A percentile compares a stretch with the other conserved stretches of the same genome.
phyloP scores from a whole-genome alignment of 1,284 basidiomycete species.

The Rhodotorula mucilaginosa region DNA sequence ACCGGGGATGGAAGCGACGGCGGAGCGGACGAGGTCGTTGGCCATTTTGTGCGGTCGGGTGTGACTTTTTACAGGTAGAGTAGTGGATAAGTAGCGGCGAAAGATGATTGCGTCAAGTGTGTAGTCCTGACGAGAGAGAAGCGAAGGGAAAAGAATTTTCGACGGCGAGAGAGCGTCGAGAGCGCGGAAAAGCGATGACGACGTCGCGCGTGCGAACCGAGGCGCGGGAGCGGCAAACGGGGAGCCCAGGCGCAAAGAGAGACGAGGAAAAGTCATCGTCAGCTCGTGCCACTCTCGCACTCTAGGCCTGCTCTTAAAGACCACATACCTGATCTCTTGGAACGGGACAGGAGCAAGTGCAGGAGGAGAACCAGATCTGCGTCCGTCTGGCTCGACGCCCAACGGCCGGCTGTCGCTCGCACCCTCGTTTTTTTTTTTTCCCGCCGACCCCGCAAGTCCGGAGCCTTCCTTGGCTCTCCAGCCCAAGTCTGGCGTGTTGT shows the following conservation, averaged over 20 bases:
- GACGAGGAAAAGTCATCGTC: not conserved
- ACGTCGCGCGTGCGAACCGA: not conserved
- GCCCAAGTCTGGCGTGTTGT: too few relatives aligned
- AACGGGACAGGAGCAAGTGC: too few relatives aligned
- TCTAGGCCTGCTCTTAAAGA: too few relatives aligned
- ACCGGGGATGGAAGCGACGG: constrained; percentile 22
- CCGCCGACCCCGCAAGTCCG: too few relatives aligned
- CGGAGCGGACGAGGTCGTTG: constrained; percentile 21
- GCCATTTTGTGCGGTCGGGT: not conserved
- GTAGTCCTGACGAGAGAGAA: not conserved
- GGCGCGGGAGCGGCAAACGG: not conserved
- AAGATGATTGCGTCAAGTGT: not conserved
- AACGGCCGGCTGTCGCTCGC: too few relatives aligned
- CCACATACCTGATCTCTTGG: too few relatives aligned
- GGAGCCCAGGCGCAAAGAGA: not conserved
- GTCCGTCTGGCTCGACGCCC: too few relatives aligned
- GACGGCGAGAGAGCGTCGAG: not conserved
- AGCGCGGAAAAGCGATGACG: not conserved
- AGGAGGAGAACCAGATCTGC: too few relatives aligned
- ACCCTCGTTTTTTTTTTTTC: too few relatives aligned
- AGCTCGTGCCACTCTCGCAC: not conserved
- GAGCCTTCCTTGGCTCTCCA: too few relatives aligned
- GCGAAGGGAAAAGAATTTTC: constrained; percentile 2
- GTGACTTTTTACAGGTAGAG: not conserved
- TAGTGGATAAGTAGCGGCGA: not conserved